A percentile compares a stretch with the other conserved stretches of the same genome.
These are phyloP conservation scores for Nannizzia gypsea DNA, from an alignment of 2,329 filamentous ascomycete species.

Conservation along the genomic window DNA sequence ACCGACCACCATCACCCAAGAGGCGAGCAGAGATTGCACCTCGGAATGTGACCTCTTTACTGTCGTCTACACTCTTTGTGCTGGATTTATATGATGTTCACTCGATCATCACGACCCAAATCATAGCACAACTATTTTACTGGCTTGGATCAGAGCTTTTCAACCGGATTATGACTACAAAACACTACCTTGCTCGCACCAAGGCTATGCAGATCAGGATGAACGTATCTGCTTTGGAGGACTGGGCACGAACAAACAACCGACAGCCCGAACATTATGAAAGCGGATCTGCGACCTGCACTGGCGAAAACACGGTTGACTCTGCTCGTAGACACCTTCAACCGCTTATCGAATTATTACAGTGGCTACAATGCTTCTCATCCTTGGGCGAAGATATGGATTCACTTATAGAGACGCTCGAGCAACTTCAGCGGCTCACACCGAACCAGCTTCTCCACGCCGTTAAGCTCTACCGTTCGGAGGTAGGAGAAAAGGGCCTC, in stretches of 20 bases:
- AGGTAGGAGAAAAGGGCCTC: slow-evolving; percentile 87
- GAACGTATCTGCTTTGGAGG: slow-evolving; percentile 90
- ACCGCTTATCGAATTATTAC: slow-evolving; percentile 82
- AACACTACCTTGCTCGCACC: slow-evolving; percentile 84
- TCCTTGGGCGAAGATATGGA: slow-evolving; percentile 84
- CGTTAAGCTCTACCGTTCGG: slow-evolving; percentile 82
- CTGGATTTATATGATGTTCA: slow-evolving; percentile 98
- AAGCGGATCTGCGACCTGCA: slow-evolving; percentile 72
- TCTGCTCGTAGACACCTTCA: slow-evolving; percentile 72
- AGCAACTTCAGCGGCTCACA: slow-evolving; percentile 74
- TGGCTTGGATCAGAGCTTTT: slow-evolving; percentile 95
- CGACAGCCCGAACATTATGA: slow-evolving; percentile 92
- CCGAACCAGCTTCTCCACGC: slow-evolving; percentile 84
- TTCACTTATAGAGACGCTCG: slow-evolving; percentile 72
- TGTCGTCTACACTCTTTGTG: slow-evolving; percentile 93
- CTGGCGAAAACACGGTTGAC: slow-evolving; percentile 78
- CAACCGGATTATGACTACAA: slow-evolving; percentile 93
- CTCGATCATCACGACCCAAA: slow-evolving; percentile 86
- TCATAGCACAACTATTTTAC: slow-evolving; percentile 84
- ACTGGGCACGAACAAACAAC: slow-evolving; percentile 91
- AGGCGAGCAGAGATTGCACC: slow-evolving; percentile 83
- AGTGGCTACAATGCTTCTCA: slow-evolving; percentile 97
- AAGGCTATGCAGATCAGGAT: slow-evolving; percentile 99
- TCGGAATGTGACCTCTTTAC: slow-evolving; percentile 84
- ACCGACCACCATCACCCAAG: slow-evolving; percentile 85